Conservation (phyloP, 805 yeast species). For the Saccharomyces eubayanus region DNA sequence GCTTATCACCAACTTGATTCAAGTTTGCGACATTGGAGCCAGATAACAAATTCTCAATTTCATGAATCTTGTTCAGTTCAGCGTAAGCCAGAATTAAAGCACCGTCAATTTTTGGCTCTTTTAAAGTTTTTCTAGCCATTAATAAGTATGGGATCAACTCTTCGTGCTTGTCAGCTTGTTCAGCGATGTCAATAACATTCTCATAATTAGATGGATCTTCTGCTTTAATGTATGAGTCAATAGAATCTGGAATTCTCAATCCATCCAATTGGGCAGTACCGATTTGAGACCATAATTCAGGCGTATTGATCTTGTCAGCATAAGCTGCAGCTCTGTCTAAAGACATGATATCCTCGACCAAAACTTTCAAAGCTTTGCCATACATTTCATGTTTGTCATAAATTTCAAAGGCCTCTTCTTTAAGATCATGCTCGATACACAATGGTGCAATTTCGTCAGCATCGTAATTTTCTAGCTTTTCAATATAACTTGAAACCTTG, state of each 20-base stretch:
- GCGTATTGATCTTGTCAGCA: constrained; percentile 79
- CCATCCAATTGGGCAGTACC: constrained; percentile 96
- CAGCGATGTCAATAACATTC: constrained; percentile 88
- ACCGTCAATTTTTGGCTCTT: constrained; percentile 90
- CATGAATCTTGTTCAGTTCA: constrained; percentile 59
- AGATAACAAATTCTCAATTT: constrained; percentile 75
- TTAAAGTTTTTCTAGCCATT: constrained; percentile 85
- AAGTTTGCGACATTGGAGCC: constrained; percentile 90
- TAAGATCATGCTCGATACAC: constrained; percentile 78
- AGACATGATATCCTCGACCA: constrained; percentile 88
- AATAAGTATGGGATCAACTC: constrained; percentile 78
- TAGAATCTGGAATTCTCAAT: constrained; percentile 82
- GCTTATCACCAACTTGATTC: constrained; percentile 85
- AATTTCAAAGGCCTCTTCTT: constrained; percentile 91
- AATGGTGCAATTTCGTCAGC: constrained; percentile 90
- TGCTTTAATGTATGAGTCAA: constrained; percentile 85
- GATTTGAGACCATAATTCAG: constrained; percentile 88
- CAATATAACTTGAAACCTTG: constrained; percentile 75
- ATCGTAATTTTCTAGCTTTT: constrained; percentile 82
- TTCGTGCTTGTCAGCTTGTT: constrained; percentile 93
- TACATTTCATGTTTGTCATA: constrained; percentile 77
- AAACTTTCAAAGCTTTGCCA: constrained; percentile 74
- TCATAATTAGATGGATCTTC: constrained; percentile 84
- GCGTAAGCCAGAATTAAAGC: constrained; percentile 86
- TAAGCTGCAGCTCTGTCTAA: constrained; percentile 90